Evolutionary conservation across 805 yeast species (phyloP), one percentile per base, ranked within the genome.

Genomic region (Cyberlindnera xylosilytica): DNA sequence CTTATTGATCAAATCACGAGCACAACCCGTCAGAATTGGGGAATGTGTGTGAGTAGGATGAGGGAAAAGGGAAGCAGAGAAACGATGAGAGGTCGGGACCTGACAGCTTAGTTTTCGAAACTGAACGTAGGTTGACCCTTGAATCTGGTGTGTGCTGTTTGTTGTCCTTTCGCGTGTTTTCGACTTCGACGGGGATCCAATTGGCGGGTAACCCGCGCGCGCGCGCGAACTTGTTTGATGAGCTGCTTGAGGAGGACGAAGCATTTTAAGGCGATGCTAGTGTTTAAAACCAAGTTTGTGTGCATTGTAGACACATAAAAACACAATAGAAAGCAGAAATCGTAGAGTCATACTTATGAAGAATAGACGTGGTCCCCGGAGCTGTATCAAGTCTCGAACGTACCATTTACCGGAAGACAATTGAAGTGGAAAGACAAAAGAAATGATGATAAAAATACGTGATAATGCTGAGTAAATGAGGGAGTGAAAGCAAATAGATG

Each of bases 141-240:
- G 19, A 15, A 29, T 6, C 12, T n/a, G 39, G 9, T 20, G 10
- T n/a, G 19, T 20, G 6, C 20, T 30, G 34, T 20, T 38, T 44
- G 47, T 44, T 44, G 43, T 44, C 47, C 47, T 44, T 44, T 44
- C 47, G 47, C 47, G 47, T 38, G 34, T 34, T 32, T 36, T 20
- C n/a, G 7, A 9, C 6, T 13, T 17, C 12, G 26, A 20, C 22
- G 36, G 18, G 7, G 24, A 20, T n/a, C n/a, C 20, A 11, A 5
- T 20, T 5, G 13, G 15, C 26, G 36, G 36, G 36, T 33, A 33
- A 33, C 27, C 36, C 36, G 17, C 27, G 11, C 4, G 10, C 6
- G 8, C 12, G 16, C 26, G 36, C 32, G 32, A 29, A 29, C 19
- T 15, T 12, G 32, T 29, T 29, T 17, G 32, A 29, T 29, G 19